Evolutionary conservation across 192 early-diverging fungal species (phyloP).

Genomic region (Neocallimastix lanati): DNA sequence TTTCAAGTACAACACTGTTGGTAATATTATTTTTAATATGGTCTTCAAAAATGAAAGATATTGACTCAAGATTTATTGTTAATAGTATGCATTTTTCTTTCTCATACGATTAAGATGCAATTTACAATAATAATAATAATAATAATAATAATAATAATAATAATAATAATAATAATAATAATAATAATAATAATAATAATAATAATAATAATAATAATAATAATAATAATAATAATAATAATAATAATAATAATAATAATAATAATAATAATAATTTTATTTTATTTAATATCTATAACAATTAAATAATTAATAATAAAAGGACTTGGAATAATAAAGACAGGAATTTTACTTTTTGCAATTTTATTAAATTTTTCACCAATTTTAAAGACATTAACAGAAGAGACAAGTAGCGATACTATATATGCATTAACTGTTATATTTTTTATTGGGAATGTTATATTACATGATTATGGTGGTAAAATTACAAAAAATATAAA

Average conservation of each 20-base stretch:
- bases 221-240: no score
- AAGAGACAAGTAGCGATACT: slow-evolving; percentile 72
- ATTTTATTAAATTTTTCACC: slow-evolving; percentile 71
- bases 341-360: slow-evolving; percentile 51
- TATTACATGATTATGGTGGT: slow-evolving; percentile 70
- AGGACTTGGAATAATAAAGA: slow-evolving; percentile 20
- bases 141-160: no score
- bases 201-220: no score
- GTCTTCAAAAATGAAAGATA: background rate
- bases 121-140: no score
- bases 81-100: background rate
- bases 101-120: no score
- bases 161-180: no score
- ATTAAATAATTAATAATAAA: no score
- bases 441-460: slow-evolving; percentile 65
- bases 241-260: no score
- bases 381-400: slow-evolving; percentile 75
- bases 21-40: background rate
- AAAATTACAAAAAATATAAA: background rate
- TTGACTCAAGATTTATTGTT: background rate
- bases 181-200: no score
- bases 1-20: background rate
- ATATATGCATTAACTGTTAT: slow-evolving; percentile 81
- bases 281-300: no score
- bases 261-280: no score